Evolutionary conservation across 805 yeast genomes (phyloP), one percentile per base, ranked within the genome.

Genomic region (Spathaspora sp.): DNA sequence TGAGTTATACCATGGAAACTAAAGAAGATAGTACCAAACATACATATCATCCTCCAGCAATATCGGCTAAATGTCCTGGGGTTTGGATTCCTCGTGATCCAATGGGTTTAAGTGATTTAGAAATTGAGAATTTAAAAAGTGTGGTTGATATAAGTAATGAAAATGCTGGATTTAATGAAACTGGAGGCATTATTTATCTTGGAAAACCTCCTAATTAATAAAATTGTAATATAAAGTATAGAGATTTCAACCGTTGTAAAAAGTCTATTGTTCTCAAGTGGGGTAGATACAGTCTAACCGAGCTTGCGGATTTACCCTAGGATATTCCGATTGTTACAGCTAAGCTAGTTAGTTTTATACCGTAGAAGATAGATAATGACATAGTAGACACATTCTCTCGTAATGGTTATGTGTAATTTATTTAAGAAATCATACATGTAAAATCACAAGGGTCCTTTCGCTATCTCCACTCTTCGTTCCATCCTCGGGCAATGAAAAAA

Each of bases 11-110:
- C 49, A 49, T 65, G 17, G 69, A 65, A 18, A 73, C 77, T 2
- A 74, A 68, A 4, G 76, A 67, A 14, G 72, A 64, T 18, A 83
- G 81, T 52, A 75, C 79, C 52, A 70, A 64, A 47, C 82, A 80
- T 55, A 94, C 96, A 0, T 93, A 86, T 68, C 82, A 83, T 61
- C 80, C 78, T 62, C 97, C 97, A 2, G 88, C 86, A 6, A 83
- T 86, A 16, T 72, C 81, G 26, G 86, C 86, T 0, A 66, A 75
- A 44, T 79, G 88, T 58, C 96, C 96, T 1, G 74, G 76, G n/a
- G 70, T 93, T 18, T 93, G 99, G 99, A 82, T 93, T 61, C 96
- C 97, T n/a, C 73, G 75, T 52, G 99, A 93, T 66, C 86, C 89
- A 9, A 81, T 83, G 80, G 98, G 98, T 1, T 79, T 89, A 59